Evolutionary conservation across 1,139 yeast species (phyloP).

Genomic region (Meyerozyma carpophila): DNA sequence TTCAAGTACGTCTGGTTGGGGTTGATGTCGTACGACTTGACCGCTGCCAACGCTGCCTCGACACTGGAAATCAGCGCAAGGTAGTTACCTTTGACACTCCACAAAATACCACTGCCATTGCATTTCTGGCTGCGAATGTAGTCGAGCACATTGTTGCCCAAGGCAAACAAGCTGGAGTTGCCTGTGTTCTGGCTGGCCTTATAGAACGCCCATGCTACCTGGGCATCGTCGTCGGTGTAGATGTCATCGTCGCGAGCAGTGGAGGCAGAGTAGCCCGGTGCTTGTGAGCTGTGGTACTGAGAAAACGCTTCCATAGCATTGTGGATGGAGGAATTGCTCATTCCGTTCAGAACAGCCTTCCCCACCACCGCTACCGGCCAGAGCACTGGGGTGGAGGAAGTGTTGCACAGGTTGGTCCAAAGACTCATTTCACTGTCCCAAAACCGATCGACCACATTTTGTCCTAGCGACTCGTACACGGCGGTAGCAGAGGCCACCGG

Average conservation of each 20-base stretch:
- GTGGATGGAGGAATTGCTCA: neutral
- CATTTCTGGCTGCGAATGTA: conserved; percentile 15
- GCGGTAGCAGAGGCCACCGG: neutral
- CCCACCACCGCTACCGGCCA: conserved; percentile 12
- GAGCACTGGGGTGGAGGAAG: conserved; percentile 4
- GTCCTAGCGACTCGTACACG: neutral
- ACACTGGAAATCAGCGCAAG: conserved; percentile 31
- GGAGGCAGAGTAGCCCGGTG: conserved; percentile 28
- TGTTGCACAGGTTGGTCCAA: neutral
- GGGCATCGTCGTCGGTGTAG: conserved; percentile 33
- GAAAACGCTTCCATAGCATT: conserved; percentile 4
- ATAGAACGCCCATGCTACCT: conserved; percentile 26
- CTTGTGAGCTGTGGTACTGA: conserved; percentile 7
- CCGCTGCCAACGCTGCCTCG: conserved; percentile 32
- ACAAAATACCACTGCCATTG: conserved; percentile 25
- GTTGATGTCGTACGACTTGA: conserved; percentile 17
- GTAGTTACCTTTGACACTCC: conserved; percentile 23
- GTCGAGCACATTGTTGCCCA: conserved; percentile 14
- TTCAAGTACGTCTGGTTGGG: conserved; percentile 12
- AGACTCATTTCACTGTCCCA: neutral
- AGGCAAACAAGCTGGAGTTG: conserved; percentile 10
- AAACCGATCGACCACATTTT: neutral
- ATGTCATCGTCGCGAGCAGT: conserved; percentile 24
- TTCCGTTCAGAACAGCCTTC: conserved; percentile 5
- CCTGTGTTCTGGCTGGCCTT: conserved; percentile 19